These are phyloP conservation scores for Nicotiana knightiana DNA, from an alignment of 257 asterid species.

Conservation along the genomic window DNA sequence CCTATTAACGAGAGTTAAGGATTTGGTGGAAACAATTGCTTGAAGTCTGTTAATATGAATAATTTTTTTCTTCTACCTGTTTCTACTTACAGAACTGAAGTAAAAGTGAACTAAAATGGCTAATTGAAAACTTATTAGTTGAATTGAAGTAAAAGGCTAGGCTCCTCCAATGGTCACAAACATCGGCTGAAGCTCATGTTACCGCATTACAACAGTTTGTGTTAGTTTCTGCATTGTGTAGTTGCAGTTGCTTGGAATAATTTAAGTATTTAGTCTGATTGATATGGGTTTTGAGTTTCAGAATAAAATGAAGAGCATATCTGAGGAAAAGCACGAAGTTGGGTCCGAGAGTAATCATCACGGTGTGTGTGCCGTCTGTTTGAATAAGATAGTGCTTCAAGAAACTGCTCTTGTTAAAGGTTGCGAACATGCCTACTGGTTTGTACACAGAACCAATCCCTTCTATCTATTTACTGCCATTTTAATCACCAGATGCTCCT, in stretches of 20 bases:
- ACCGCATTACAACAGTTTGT: too few species aligned
- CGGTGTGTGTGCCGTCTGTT: conserved; percentile 76
- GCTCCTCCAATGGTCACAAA: too few species aligned
- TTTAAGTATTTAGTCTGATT: too few species aligned
- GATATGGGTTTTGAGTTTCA: conserved; percentile 21
- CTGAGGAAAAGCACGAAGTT: conserved; percentile 30
- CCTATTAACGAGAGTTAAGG: not conserved
- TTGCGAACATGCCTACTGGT: conserved; percentile 99
- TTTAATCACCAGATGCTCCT: not conserved
- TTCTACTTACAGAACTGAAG: not conserved
- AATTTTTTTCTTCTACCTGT: not conserved
- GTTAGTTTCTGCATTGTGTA: too few species aligned
- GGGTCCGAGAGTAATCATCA: conserved; percentile 33
- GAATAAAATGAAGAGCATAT: conserved; percentile 25
- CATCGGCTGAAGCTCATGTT: too few species aligned
- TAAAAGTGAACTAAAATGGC: too few species aligned
- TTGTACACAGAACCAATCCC: conserved; percentile 26
- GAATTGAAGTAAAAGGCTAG: too few species aligned
- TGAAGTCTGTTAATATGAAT: not conserved
- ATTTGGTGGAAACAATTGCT: not conserved
- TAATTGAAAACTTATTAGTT: too few species aligned
- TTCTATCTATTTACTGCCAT: conserved; percentile 10
- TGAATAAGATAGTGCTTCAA: conserved; percentile 62
- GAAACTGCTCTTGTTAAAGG: conserved; percentile 97
- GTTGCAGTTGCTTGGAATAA: too few species aligned